phyloP scores from a whole-genome alignment of 768 basidiomycete genomes.

The Termitomyces sp. region DNA sequence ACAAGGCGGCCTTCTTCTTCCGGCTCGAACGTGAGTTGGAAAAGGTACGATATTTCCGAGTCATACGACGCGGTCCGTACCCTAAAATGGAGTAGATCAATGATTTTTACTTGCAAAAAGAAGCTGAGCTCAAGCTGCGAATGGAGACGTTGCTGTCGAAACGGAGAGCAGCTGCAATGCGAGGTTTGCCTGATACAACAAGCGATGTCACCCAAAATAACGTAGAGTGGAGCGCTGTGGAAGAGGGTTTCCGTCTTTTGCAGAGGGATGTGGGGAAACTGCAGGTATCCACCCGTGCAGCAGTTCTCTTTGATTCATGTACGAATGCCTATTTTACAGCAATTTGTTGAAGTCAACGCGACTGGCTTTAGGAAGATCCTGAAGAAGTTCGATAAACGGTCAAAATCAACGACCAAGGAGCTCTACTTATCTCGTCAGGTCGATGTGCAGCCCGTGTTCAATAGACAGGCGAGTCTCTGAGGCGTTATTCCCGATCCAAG shows the following conservation, averaged over 20 bases:
- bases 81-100: constrained; percentile 66
- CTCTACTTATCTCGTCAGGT: constrained; percentile 94
- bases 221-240: constrained; percentile 93
- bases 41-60: constrained; percentile 53
- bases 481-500: neutral
- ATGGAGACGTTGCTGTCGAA: constrained; percentile 93
- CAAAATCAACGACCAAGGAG: constrained; percentile 93
- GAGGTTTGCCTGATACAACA: constrained; percentile 63
- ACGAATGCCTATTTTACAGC: constrained; percentile 39
- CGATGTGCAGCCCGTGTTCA: constrained; percentile 98
- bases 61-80: constrained; percentile 3
- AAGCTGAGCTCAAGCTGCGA: constrained; percentile 87
- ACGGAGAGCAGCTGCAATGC: constrained; percentile 74
- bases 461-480: constrained; percentile 69
- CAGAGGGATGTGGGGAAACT: constrained; percentile 93
- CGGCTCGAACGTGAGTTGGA: constrained; percentile 96
- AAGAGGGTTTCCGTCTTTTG: constrained; percentile 92
- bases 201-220: constrained; percentile 57
- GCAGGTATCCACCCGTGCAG: constrained; percentile 51
- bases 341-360: constrained; percentile 97
- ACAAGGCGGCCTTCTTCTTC: constrained; percentile 98
- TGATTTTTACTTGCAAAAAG: constrained; percentile 94
- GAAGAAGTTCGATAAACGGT: constrained; percentile 98
- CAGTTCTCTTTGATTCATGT: constrained; percentile 14
- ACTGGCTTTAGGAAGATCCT: constrained; percentile 95